Conservation (phyloP, 2,329 filamentous ascomycete species). For the Epicoccum sorghinum region DNA sequence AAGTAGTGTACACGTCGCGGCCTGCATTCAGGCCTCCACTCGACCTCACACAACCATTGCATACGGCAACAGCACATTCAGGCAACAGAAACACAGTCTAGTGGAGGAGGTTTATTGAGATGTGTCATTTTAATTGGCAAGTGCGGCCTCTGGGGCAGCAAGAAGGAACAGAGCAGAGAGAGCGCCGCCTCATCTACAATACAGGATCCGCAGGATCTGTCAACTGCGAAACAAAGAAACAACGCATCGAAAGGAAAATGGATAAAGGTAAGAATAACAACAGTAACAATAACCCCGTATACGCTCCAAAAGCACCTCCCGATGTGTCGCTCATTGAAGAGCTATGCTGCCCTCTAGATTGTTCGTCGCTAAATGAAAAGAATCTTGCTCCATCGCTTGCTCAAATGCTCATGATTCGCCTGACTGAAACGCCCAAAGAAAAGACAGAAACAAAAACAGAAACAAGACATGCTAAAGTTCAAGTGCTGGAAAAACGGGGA, state of each 20-base stretch:
- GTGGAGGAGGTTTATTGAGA: background rate
- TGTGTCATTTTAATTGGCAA: background rate
- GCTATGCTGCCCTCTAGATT: slow-evolving; percentile 9
- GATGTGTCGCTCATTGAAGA: slow-evolving; percentile 23
- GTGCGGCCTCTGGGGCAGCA: background rate
- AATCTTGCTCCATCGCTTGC: slow-evolving; percentile 17
- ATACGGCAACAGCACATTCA: background rate
- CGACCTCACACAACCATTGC: background rate
- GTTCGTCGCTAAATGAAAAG: no score
- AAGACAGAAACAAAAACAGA: background rate
- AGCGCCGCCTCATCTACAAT: background rate
- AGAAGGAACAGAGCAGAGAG: background rate
- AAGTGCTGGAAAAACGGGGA: background rate
- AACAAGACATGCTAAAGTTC: background rate
- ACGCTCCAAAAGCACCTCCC: background rate
- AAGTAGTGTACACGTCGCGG: slow-evolving; percentile 13
- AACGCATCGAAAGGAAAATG: background rate
- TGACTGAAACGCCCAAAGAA: background rate
- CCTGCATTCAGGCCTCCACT: background rate
- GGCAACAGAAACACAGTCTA: background rate
- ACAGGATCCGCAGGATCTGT: background rate
- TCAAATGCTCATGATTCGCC: slow-evolving; percentile 16
- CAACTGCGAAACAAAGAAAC: no score
- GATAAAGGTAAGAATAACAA: background rate
- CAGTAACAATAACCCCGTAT: background rate